Conservation (phyloP, 306 rosid species). For the Arachis hypogaea region DNA sequence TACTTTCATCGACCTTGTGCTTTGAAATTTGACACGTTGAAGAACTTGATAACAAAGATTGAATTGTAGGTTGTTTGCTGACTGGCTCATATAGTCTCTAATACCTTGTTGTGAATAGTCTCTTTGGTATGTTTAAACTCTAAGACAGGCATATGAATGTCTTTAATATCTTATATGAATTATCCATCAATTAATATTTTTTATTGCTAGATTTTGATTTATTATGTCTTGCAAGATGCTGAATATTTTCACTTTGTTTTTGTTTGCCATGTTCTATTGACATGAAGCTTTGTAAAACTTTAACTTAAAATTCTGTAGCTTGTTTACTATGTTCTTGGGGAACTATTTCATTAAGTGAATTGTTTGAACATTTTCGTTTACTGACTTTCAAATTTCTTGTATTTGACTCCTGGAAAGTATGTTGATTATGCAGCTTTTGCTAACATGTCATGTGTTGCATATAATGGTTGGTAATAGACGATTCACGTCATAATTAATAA, state of each 20-base stretch:
- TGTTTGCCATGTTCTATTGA: not conserved
- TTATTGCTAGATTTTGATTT: not conserved
- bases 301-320: not conserved
- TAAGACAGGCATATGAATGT: not conserved
- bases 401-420: not conserved
- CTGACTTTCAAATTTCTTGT: not conserved
- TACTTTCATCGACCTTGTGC: not conserved
- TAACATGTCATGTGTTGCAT: not conserved
- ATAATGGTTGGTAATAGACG: not conserved
- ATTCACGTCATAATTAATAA: not conserved
- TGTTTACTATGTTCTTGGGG: not conserved
- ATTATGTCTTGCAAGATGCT: not conserved
- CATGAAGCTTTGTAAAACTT: not conserved
- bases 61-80: not conserved
- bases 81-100: not conserved
- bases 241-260: not conserved
- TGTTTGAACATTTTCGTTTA: not conserved
- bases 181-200: not conserved
- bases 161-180: not conserved
- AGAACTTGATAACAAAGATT: not conserved
- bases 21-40: not conserved
- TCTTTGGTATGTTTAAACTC: not conserved
- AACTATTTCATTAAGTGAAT: not conserved
- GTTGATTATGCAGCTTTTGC: not conserved
- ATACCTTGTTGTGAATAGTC: not conserved